Percentiles rank a stretch among this genome's conserved stretches.
phyloP scores from a whole-genome alignment of 2,329 filamentous ascomycete species.

The Verruconis gallopava region DNA sequence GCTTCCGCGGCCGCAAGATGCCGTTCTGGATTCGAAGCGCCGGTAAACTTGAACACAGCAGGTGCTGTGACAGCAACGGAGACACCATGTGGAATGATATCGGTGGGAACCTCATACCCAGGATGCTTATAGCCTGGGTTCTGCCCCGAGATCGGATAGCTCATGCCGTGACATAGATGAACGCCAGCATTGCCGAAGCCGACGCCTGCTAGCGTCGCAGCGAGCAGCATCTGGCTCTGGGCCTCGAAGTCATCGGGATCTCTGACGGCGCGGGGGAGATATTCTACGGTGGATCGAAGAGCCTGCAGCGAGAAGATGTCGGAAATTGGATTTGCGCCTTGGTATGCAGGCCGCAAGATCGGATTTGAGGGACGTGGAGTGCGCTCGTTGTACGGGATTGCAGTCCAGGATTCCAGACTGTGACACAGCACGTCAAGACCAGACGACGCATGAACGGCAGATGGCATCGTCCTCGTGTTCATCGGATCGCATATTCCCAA shows the following conservation, averaged over 20 bases:
- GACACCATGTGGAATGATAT: slow-evolving; percentile 91
- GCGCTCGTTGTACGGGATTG: slow-evolving; percentile 84
- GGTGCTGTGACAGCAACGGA: slow-evolving; percentile 89
- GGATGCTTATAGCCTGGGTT: slow-evolving; percentile 82
- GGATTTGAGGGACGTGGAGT: slow-evolving; percentile 77
- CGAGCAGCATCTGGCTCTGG: slow-evolving; percentile 89
- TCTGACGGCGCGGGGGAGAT: slow-evolving; percentile 73
- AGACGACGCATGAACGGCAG: slow-evolving; percentile 80
- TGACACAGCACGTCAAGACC: slow-evolving; percentile 94
- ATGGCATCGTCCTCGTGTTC: slow-evolving; percentile 93
- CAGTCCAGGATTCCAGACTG: slow-evolving; percentile 91
- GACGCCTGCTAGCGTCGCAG: slow-evolving; percentile 84
- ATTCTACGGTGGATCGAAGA: slow-evolving; percentile 73
- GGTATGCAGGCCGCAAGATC: slow-evolving; percentile 82
- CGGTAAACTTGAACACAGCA: slow-evolving; percentile 89
- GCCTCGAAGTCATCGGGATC: slow-evolving; percentile 88
- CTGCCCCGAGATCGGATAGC: slow-evolving; percentile 90
- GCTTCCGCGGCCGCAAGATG: slow-evolving; percentile 80
- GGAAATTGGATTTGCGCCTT: slow-evolving; percentile 93
- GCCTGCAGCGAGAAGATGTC: slow-evolving; percentile 93
- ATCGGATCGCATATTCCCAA: slow-evolving; percentile 76
- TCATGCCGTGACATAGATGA: slow-evolving; percentile 85
- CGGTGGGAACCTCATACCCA: slow-evolving; percentile 64
- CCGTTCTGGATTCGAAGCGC: slow-evolving; percentile 77
- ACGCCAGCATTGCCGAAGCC: slow-evolving; percentile 97